Evolutionary conservation across 2,329 filamentous ascomycete genomes (phyloP), one percentile per base, ranked within the genome.

Genomic region (Aspergillus aculeatinus): DNA sequence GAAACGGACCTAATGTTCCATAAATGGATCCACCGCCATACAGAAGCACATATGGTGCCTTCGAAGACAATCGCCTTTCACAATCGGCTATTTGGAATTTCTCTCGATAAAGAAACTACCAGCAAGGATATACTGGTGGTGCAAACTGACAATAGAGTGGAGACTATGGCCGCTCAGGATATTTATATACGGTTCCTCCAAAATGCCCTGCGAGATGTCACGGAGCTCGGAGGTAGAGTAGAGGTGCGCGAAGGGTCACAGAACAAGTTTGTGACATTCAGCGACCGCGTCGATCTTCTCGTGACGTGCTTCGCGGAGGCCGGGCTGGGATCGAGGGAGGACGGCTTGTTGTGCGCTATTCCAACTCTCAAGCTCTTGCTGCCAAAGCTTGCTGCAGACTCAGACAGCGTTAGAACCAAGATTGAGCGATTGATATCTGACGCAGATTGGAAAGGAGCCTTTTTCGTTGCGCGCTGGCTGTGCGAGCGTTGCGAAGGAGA

Each of bases 301-400:
- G 61, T 69, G 3, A 11, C 21, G 0, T 70, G 66, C 12, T 74
- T 75, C 47, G 67, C 69, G 19, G 48, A 56, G 0, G 56, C 57
- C 14, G 44, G 54, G 2, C 44, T 75, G 7, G 74, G 73, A 0
- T 67, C 71, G 3, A 59, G 65, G 7, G 70, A 74, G 49, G 73
- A 76, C 55, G 73, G 70, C 23, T 57, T 75, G 6, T 42, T 74
- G 12, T 75, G 73, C 48, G 68, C 73, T 23, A 59, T 75, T n/a
- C 72, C 72, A 0, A 63, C 64, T 4, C 21, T 74, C 2, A 66
- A 53, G 42, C 16, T 59, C 1, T 48, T 71, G 9, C 48, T 74
- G 3, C 72, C 71, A 7, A 47, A 63, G 1, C 60, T 74, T 7
- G 47, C 67, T 0, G 71, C 62, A 1, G 63, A 72, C 23, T 65